Conservation (phyloP, 2,329 filamentous ascomycete genomes). For the Trichoderma polysporum region DNA sequence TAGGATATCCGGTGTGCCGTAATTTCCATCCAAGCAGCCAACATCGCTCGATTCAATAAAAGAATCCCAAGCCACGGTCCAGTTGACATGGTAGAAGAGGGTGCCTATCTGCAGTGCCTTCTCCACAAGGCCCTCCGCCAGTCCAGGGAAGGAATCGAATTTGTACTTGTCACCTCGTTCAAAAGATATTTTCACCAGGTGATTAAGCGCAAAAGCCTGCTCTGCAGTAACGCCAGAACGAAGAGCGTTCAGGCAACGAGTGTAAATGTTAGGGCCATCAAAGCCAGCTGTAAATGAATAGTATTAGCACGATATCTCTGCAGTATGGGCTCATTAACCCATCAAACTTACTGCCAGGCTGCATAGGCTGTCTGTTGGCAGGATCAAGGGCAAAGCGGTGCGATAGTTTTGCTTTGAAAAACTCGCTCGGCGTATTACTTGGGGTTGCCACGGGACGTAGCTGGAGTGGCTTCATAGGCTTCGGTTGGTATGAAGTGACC, state of each 20-base stretch:
- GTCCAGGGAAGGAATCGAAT: slow-evolving; percentile 84
- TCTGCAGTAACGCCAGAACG: slow-evolving; percentile 77
- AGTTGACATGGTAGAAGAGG: slow-evolving; percentile 79
- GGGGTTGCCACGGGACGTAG: slow-evolving; percentile 75
- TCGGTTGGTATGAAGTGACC: slow-evolving; percentile 70
- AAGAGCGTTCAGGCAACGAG: slow-evolving; percentile 79
- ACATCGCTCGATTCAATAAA: slow-evolving; percentile 54
- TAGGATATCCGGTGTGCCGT: slow-evolving; percentile 56
- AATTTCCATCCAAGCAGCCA: slow-evolving; percentile 44
- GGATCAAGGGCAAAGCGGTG: slow-evolving; percentile 34
- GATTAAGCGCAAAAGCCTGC: slow-evolving; percentile 89
- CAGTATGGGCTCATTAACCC: background rate
- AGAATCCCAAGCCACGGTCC: slow-evolving; percentile 69
- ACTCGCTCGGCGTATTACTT: slow-evolving; percentile 69
- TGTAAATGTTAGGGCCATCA: slow-evolving; percentile 85
- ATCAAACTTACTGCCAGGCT: slow-evolving; percentile 61
- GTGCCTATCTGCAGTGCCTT: slow-evolving; percentile 77
- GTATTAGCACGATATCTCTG: background rate
- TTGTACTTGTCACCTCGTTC: slow-evolving; percentile 94
- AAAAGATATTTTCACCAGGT: slow-evolving; percentile 92
- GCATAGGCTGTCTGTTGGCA: slow-evolving; percentile 44
- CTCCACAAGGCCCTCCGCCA: slow-evolving; percentile 84
- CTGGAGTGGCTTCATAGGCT: slow-evolving; percentile 58
- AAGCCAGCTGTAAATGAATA: slow-evolving; percentile 48
- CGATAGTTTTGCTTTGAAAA: slow-evolving; percentile 48